phyloP scores from a whole-genome alignment of 768 basidiomycete genomes.

The Trametes cingulata region DNA sequence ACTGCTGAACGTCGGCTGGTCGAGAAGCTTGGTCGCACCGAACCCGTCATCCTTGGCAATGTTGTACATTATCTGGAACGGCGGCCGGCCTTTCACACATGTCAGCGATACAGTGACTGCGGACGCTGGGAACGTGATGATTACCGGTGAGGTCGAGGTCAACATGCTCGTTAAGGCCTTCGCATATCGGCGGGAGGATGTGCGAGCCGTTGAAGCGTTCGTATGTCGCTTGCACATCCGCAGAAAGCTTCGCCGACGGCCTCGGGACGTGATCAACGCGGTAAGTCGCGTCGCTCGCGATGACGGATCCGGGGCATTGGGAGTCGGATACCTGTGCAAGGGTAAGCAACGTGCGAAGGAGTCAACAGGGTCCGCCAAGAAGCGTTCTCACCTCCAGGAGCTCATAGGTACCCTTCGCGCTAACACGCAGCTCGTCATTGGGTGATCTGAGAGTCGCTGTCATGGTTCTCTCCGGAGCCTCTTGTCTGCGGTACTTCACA shows the following conservation, averaged over 20 bases:
- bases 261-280: slow-evolving; percentile 77
- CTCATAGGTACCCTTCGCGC: slow-evolving; percentile 74
- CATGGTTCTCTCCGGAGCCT: slow-evolving; percentile 42
- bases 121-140: neutral
- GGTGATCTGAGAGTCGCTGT: slow-evolving; percentile 51
- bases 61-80: slow-evolving; percentile 92
- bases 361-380: neutral
- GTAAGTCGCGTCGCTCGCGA: slow-evolving; percentile 60
- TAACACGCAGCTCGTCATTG: slow-evolving; percentile 75
- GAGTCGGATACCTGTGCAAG: slow-evolving; percentile 68
- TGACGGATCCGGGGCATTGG: slow-evolving; percentile 79
- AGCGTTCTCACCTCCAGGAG: slow-evolving; percentile 51
- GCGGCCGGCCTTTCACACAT: slow-evolving; percentile 70
- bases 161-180: slow-evolving; percentile 77
- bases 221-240: slow-evolving; percentile 54
- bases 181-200: slow-evolving; percentile 77
- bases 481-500: slow-evolving; percentile 66
- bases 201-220: slow-evolving; percentile 72
- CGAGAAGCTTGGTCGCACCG: slow-evolving; percentile 69
- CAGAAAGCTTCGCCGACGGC: slow-evolving; percentile 70
- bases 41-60: slow-evolving; percentile 68
- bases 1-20: slow-evolving; percentile 81
- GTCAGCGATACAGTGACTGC: neutral
- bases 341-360: slow-evolving; percentile 1
- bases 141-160: slow-evolving; percentile 80